phyloP scores from a whole-genome alignment of 2,329 filamentous ascomycete species.

The Exophiala sp. region DNA sequence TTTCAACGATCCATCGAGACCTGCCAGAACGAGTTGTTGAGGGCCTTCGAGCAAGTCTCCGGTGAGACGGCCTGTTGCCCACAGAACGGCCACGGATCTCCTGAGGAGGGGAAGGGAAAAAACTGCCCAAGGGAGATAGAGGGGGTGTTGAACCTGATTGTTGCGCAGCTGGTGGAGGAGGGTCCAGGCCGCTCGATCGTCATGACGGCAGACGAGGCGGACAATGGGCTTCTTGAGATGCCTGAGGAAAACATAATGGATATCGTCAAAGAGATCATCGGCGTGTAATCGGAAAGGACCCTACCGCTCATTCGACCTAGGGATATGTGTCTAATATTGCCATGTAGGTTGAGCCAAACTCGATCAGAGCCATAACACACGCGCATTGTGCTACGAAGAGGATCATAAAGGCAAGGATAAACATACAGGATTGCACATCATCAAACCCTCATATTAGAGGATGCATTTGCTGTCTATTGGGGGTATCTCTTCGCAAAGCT shows the following conservation, averaged over 20 bases:
- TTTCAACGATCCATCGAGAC: not conserved
- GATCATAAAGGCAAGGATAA: no score
- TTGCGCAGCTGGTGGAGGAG: not conserved
- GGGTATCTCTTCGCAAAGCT: constrained; percentile 21
- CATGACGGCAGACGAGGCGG: not conserved
- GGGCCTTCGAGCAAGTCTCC: not conserved
- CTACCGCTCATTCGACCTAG: no score
- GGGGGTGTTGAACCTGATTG: not conserved
- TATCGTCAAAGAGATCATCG: not conserved
- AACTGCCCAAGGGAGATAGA: not conserved
- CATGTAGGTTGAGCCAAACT: no score
- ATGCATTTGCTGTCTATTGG: constrained; percentile 6
- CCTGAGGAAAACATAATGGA: not conserved
- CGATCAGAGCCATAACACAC: no score
- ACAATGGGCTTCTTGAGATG: not conserved
- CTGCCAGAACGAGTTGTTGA: not conserved
- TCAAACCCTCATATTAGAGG: not conserved
- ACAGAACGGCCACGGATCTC: not conserved
- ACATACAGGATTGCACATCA: not conserved
- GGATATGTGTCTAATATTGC: no score
- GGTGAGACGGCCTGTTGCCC: no score
- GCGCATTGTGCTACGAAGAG: no score
- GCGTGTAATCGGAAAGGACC: no score
- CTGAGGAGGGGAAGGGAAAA: not conserved
- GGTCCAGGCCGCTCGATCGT: not conserved